phyloP scores from a whole-genome alignment of 139 green algal species.

The Tetradesmus lagerheimii region DNA sequence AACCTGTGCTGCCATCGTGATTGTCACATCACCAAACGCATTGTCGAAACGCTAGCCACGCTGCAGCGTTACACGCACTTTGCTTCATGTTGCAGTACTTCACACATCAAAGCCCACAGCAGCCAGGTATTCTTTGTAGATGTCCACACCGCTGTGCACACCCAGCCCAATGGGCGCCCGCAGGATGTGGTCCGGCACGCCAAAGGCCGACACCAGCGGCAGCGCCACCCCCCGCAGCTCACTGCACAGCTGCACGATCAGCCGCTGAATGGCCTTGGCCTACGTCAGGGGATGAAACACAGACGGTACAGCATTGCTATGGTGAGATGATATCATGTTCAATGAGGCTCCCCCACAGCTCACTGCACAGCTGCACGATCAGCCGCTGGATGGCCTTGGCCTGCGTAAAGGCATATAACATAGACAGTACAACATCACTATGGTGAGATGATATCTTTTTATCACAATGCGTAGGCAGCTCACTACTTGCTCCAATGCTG shows the following conservation, averaged over 20 bases:
- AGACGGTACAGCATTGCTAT: no score
- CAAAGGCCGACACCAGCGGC: slow-evolving; percentile 80
- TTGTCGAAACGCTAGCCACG: no score
- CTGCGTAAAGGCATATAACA: not conserved
- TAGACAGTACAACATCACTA: no score
- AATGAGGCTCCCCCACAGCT: slow-evolving; percentile 41
- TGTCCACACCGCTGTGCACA: slow-evolving; percentile 31
- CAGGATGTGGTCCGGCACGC: slow-evolving; percentile 88
- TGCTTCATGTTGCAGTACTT: not conserved
- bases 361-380: slow-evolving; percentile 71
- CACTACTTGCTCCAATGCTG: no score
- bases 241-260: slow-evolving; percentile 76
- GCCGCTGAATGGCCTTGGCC: slow-evolving; percentile 86
- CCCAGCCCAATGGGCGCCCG: slow-evolving; percentile 80
- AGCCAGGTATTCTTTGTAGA: slow-evolving; percentile 63
- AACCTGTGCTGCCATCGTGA: no score
- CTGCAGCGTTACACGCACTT: no score
- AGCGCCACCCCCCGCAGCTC: slow-evolving; percentile 66
- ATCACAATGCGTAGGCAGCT: no score
- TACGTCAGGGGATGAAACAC: not conserved
- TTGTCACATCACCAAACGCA: no score
- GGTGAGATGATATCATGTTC: no score
- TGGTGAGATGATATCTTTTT: no score
- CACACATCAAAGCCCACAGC: slow-evolving; percentile 64
- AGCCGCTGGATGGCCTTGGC: slow-evolving; percentile 68